phyloP scores from a whole-genome alignment of 257 asterid genomes.

The Verbena officinalis region DNA sequence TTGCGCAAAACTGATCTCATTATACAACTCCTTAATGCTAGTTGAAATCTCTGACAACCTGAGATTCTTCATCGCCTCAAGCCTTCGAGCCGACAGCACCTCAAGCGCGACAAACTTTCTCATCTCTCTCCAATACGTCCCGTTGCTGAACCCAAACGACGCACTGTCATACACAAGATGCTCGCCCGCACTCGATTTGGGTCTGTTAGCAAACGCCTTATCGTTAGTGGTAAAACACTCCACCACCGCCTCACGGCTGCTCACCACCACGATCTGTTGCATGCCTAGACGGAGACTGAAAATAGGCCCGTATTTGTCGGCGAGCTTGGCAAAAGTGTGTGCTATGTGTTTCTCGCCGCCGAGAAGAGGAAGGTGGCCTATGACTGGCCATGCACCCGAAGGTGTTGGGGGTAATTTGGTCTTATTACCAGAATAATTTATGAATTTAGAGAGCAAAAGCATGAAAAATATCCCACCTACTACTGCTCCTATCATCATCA shows the following conservation, averaged over 20 bases:
- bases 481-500: neutral
- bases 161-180: slow-evolving; percentile 46
- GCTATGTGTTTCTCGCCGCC: neutral
- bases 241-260: slow-evolving; percentile 43
- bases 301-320: slow-evolving; percentile 50
- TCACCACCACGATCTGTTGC: slow-evolving; percentile 28
- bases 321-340: slow-evolving; percentile 26
- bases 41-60: slow-evolving; percentile 2
- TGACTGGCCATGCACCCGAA: slow-evolving; percentile 46
- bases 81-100: slow-evolving; percentile 38
- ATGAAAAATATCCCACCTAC: neutral
- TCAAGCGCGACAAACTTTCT: slow-evolving; percentile 39
- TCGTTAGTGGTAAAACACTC: slow-evolving; percentile 52
- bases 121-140: slow-evolving; percentile 50
- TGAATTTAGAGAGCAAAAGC: neutral
- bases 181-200: slow-evolving; percentile 31
- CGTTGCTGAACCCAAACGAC: slow-evolving; percentile 37
- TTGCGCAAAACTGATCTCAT: neutral
- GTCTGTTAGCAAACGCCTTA: slow-evolving; percentile 34
- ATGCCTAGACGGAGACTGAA: slow-evolving; percentile 39
- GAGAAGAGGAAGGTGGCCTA: slow-evolving; percentile 53
- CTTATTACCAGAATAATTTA: neutral
- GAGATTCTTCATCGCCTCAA: slow-evolving; percentile 21
- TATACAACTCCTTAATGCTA: slow-evolving; percentile 4
- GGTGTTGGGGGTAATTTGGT: slow-evolving; percentile 33